Conservation (phyloP, 2,329 filamentous ascomycete genomes). For the Endocalyx cinctus region DNA sequence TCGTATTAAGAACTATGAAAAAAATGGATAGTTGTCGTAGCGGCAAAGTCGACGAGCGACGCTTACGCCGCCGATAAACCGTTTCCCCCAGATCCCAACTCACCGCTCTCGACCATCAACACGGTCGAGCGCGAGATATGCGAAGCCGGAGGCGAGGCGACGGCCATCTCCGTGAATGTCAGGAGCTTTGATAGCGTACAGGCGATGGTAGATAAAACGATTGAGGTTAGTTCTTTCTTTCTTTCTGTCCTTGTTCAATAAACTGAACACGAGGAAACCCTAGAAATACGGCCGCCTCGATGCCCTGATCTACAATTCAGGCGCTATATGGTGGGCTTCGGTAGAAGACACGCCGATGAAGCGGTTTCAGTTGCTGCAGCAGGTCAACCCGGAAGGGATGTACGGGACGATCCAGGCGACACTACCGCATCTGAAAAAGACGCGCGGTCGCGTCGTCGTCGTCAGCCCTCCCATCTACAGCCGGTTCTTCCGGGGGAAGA, state of each 20-base stretch:
- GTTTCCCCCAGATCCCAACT: slow-evolving; percentile 76
- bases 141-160: slow-evolving; percentile 58
- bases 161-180: slow-evolving; percentile 66
- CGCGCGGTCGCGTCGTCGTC: slow-evolving; percentile 66
- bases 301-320: slow-evolving; percentile 76
- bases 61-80: slow-evolving; percentile 46
- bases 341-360: slow-evolving; percentile 69
- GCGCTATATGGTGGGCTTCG: slow-evolving; percentile 80
- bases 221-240: slow-evolving; percentile 32
- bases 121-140: slow-evolving; percentile 74
- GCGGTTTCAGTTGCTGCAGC: slow-evolving; percentile 75
- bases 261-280: too few relatives aligned
- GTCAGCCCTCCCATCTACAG: slow-evolving; percentile 83
- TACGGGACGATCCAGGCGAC: slow-evolving; percentile 67
- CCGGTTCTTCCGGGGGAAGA: slow-evolving; percentile 80
- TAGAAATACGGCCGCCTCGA: slow-evolving; percentile 61
- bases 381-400: slow-evolving; percentile 69
- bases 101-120: slow-evolving; percentile 68
- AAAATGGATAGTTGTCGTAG: slow-evolving; percentile 71
- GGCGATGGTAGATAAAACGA: slow-evolving; percentile 52
- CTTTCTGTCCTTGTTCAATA: too few relatives aligned
- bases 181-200: slow-evolving; percentile 59
- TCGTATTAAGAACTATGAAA: too few relatives aligned
- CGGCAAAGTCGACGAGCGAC: slow-evolving; percentile 70
- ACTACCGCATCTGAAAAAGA: slow-evolving; percentile 58